Evolutionary conservation across 768 basidiomycete genomes (phyloP).

Genomic region (Antrodiella citrinella): DNA sequence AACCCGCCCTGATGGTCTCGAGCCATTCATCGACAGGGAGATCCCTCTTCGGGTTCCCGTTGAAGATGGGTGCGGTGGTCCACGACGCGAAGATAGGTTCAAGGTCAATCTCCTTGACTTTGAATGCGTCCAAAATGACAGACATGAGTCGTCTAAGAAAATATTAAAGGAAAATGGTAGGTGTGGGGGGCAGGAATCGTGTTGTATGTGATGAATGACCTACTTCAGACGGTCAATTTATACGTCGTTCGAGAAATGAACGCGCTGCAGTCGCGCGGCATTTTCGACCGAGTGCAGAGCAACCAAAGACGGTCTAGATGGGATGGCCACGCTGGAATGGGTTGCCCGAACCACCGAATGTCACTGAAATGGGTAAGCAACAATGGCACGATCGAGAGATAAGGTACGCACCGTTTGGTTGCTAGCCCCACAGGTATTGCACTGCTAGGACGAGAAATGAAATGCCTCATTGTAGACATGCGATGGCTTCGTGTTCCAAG

Average conservation of each 20-base stretch:
- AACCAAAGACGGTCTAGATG: background rate
- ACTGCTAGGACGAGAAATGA: background rate
- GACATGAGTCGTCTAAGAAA: conserved; percentile 12
- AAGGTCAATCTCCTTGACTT: conserved; percentile 70
- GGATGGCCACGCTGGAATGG: background rate
- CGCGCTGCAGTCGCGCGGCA: background rate
- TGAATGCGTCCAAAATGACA: conserved; percentile 66
- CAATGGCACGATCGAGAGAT: background rate
- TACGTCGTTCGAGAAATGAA: background rate
- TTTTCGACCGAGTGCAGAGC: too few relatives aligned
- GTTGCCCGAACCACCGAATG: background rate
- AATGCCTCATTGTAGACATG: background rate
- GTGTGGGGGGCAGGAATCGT: background rate
- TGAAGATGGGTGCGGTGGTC: conserved; percentile 58
- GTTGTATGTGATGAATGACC: too few relatives aligned
- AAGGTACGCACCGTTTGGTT: background rate
- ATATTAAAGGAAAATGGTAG: background rate
- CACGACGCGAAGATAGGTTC: conserved; percentile 59
- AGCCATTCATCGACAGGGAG: conserved; percentile 67
- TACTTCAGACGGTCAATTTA: too few relatives aligned
- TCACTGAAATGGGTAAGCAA: background rate
- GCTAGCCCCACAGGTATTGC: background rate
- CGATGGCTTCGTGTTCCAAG: background rate
- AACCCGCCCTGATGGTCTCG: conserved; percentile 63
- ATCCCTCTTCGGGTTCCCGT: conserved; percentile 64